phyloP scores from a whole-genome alignment of 176 grass and related monocot species.

The Urochloa ruziziensis region DNA sequence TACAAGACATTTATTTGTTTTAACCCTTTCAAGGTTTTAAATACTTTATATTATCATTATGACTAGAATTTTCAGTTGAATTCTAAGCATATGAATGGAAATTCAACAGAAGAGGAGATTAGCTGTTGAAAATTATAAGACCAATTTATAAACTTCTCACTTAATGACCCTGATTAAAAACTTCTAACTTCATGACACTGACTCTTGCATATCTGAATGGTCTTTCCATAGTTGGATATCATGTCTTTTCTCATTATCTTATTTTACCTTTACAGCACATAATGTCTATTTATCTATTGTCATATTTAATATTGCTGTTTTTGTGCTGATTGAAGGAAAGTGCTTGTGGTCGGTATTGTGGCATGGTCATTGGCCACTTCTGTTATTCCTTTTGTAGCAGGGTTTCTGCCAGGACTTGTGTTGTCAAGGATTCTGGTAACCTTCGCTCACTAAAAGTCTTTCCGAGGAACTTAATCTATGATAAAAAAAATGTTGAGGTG shows the following conservation, averaged over 20 bases:
- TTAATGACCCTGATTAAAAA: neutral
- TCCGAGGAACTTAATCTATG: neutral
- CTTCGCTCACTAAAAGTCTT: conserved; percentile 1
- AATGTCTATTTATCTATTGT: neutral
- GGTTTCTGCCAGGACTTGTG: conserved; percentile 88
- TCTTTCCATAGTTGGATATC: neutral
- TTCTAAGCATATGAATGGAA: neutral
- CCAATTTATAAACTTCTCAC: neutral
- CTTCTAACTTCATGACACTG: neutral
- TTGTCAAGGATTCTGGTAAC: conserved; percentile 89
- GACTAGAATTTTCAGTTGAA: neutral
- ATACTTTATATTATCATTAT: neutral
- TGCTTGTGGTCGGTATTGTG: conserved; percentile 74
- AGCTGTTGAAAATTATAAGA: neutral
- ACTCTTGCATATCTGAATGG: neutral
- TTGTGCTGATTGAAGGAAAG: conserved; percentile 64
- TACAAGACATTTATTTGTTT: neutral
- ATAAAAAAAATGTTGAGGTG: neutral
- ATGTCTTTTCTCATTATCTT: conserved; percentile 15
- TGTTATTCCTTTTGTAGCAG: conserved; percentile 67
- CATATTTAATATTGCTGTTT: conserved; percentile 1
- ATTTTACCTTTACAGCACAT: neutral
- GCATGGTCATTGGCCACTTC: conserved; percentile 86
- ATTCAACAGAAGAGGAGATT: neutral
- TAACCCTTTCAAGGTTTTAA: neutral